A percentile compares a stretch with the other conserved stretches of the same genome.
Evolutionary conservation across 78 protist species (phyloP).

Genomic region (Abeoforma whisleri): DNA sequence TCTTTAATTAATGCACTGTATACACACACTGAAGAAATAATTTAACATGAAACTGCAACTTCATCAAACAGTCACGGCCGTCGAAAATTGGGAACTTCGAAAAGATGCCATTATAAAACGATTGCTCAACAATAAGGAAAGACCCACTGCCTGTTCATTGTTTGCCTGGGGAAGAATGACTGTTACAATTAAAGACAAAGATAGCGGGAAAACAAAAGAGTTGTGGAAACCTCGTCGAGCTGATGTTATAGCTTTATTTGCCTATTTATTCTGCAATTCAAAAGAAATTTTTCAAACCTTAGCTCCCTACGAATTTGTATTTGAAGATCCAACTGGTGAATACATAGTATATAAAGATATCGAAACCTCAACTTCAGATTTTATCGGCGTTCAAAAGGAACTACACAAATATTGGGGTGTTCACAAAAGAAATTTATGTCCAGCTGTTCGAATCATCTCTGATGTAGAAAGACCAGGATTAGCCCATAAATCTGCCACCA

Average conservation of each 20-base stretch:
- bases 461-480: constrained; percentile 20
- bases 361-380: neutral
- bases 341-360: neutral
- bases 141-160: constrained; percentile 4
- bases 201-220: constrained; percentile 20
- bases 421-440: constrained; percentile 43
- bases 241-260: constrained; percentile 43
- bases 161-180: constrained; percentile 55
- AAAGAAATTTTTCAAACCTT: neutral
- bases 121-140: too few relatives aligned
- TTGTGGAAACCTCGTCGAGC: constrained; percentile 45
- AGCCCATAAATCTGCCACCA: neutral
- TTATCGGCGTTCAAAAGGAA: constrained; percentile 13
- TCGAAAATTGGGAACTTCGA: too few relatives aligned
- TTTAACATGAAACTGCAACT: too few relatives aligned
- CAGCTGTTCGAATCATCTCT: constrained; percentile 9
- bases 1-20: too few relatives aligned
- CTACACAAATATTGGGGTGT: constrained; percentile 47
- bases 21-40: too few relatives aligned
- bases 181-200: constrained; percentile 37
- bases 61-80: too few relatives aligned
- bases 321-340: constrained; percentile 36
- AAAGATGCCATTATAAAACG: too few relatives aligned
- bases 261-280: constrained; percentile 23
- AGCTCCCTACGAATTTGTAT: constrained; percentile 10